phyloP scores from a whole-genome alignment of 345 rosid species.

The Rhodomyrtus tomentosa region DNA sequence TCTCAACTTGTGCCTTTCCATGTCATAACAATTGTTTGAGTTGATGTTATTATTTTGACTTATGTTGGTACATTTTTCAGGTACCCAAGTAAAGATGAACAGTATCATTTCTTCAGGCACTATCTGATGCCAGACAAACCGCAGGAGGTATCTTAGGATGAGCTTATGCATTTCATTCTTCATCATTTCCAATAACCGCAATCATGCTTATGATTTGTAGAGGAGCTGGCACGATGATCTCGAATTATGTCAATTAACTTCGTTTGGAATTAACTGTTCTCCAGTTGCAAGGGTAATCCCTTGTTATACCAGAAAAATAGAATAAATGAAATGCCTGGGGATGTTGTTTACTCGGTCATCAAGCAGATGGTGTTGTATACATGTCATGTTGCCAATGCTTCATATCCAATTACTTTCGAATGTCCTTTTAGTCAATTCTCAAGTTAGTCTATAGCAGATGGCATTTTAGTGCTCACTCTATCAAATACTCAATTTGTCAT shows the following conservation, averaged over 20 bases:
- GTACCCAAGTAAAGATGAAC: constrained; percentile 76
- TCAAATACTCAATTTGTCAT: background rate
- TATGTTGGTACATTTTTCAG: constrained; percentile 24
- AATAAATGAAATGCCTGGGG: background rate
- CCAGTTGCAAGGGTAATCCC: background rate
- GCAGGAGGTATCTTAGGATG: constrained; percentile 28
- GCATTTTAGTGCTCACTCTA: background rate
- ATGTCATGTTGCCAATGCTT: background rate
- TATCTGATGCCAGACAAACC: constrained; percentile 69
- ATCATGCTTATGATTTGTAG: background rate
- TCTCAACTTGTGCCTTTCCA: background rate
- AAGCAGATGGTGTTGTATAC: background rate
- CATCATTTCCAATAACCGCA: background rate
- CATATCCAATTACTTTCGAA: background rate
- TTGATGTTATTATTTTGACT: background rate
- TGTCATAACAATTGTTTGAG: background rate
- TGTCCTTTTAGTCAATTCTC: background rate
- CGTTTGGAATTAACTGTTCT: background rate
- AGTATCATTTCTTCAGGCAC: constrained; percentile 75
- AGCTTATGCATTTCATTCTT: background rate
- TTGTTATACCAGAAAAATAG: background rate
- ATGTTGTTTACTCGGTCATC: background rate
- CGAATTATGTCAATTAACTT: background rate
- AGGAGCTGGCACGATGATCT: background rate
- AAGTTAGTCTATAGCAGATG: background rate